Evolutionary conservation across 306 rosid species (phyloP).

Genomic region (Prunus persica): DNA sequence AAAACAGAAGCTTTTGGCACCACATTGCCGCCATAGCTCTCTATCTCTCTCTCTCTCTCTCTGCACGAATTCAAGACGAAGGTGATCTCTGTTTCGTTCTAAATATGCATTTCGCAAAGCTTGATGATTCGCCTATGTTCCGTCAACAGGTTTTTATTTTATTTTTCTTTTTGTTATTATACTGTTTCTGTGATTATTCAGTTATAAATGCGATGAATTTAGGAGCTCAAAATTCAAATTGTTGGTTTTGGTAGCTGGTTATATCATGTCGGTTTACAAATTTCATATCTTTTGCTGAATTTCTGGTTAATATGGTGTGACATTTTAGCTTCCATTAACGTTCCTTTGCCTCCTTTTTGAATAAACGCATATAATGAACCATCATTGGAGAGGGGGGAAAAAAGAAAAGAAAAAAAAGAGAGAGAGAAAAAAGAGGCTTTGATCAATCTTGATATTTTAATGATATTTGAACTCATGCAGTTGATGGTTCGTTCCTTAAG

Average conservation of each 20-base stretch:
- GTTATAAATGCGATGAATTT: neutral
- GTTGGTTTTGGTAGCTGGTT: neutral
- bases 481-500: neutral
- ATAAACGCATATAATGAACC: neutral
- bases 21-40: neutral
- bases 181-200: neutral
- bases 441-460: neutral
- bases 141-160: conserved; percentile 80
- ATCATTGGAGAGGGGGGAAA: neutral
- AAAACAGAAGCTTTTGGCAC: neutral
- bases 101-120: conserved; percentile 86
- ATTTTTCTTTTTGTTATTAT: neutral
- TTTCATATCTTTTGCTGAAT: neutral
- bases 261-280: neutral
- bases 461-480: neutral
- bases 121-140: conserved; percentile 97
- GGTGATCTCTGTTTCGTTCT: neutral
- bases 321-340: neutral
- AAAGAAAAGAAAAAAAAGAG: no score
- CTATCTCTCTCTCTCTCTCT: neutral
- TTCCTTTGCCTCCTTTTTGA: neutral
- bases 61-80: neutral
- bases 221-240: neutral
- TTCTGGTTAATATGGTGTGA: neutral
- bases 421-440: neutral